Base-by-base conservation (phyloP, 1,139 yeast species). In the Candida sp. region DNA sequence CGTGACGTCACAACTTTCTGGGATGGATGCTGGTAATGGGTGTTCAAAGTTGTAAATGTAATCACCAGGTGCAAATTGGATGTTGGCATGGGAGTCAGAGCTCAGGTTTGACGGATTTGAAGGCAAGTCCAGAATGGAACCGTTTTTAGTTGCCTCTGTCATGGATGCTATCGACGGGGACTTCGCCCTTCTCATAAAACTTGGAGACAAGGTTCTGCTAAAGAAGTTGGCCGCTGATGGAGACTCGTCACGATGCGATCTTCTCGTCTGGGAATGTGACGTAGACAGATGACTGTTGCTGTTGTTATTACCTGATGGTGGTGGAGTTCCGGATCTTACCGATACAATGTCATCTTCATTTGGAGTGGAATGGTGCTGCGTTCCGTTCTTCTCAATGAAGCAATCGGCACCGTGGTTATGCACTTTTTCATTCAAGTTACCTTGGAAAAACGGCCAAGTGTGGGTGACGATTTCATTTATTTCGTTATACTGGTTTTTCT, bases 1-100 rank as follows among this genome's bases (percentile, higher is more conserved):
- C 6, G 93, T 86, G 9, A 91, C 92, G 37, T 75, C 70, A 11
- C 90, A 81, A 0, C 96, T 66, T 68, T 94, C 99, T 0, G 98
- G 98, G 42, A 87, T 75, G 7, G 90, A 84, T 11, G 93, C 84
- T 4, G 90, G 94, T 33, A 94, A 76, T 3, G 96, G 88, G 54
- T 92, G 91, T 69, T 94, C 99, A 65, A 94, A 94, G 56, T 91
- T 89, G 72, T 93, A 94, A 44, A 90, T 78, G 63, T 94, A 94
- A 63, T 92, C 98, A 32, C 98, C 99, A 0, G 96, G 92, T 76
- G 66, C 61, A 49, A 77, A 77, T 7, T 53, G 56, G 23, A 73
- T 74, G 3, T 71, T 68, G 41, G 69, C 68, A 42, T 32, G 37
- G 8, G 39, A n/a, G 26, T 32, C 38, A 3, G 60, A 35, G 30